phyloP scores from a whole-genome alignment of 768 basidiomycete species.

The Tubosaeta brunneosetosa region DNA sequence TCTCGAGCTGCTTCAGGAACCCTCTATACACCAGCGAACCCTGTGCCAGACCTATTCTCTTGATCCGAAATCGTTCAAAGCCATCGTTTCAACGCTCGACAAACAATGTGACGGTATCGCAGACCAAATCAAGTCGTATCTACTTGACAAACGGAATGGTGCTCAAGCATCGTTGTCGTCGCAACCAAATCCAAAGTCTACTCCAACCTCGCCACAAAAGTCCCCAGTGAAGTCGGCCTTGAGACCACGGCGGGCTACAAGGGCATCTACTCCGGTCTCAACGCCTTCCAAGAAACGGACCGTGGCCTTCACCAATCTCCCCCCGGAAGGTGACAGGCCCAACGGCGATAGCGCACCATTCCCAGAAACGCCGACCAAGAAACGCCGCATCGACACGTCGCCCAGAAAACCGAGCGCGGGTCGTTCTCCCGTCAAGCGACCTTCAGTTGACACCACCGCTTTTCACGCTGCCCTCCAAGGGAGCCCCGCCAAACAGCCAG shows the following conservation, averaged over 20 bases:
- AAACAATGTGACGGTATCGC: constrained; percentile 23
- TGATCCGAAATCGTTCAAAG: constrained; percentile 14
- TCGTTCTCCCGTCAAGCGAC: constrained; percentile 8
- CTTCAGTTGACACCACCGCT: constrained; percentile 2
- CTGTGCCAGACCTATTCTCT: constrained; percentile 19
- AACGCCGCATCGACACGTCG: constrained; percentile 28
- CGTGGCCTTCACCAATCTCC: constrained; percentile 11
- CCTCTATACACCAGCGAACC: constrained; percentile 18
- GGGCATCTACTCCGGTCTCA: not conserved
- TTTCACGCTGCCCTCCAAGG: constrained; percentile 19
- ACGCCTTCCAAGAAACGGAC: constrained; percentile 33
- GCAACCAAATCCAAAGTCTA: not conserved
- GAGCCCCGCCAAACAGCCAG: constrained; percentile 2
- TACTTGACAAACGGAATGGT: constrained; percentile 4
- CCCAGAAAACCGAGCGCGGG: constrained; percentile 12
- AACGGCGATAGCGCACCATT: constrained; percentile 27
- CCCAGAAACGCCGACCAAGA: constrained; percentile 43
- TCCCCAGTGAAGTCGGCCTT: constrained; percentile 17
- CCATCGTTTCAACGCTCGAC: constrained; percentile 17
- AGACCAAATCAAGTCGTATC: constrained; percentile 17
- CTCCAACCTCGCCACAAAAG: constrained; percentile 13
- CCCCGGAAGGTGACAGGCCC: constrained; percentile 16
- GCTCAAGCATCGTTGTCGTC: not conserved
- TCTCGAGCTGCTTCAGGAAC: constrained; percentile 11
- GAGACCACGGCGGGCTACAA: constrained; percentile 9